Evolutionary conservation across 768 basidiomycete genomes (phyloP), one percentile per base, ranked within the genome.

Genomic region (Tephrocybe sp.): DNA sequence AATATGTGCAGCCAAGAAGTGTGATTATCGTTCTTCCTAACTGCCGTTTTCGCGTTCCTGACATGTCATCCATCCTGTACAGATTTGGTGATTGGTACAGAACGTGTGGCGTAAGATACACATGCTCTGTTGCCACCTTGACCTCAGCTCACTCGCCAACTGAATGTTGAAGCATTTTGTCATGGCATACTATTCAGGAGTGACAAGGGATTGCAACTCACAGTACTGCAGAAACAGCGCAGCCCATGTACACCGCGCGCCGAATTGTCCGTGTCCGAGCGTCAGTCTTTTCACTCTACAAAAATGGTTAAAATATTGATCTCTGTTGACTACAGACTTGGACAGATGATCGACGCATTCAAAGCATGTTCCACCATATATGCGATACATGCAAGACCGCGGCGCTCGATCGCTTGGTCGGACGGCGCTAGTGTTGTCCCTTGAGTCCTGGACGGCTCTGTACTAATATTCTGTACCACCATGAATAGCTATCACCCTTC

Each of bases 361-460:
- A 76, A 51, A 89, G 81, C 63, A 71, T 87, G 65, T 84, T 88
- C 58, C 84, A 85, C 58, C 75, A 76, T 51, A 71, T 77, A 49
- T 87, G 85, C 68, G 85, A 84, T 4, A 55, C 42, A 1, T 87
- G 85, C 69, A 73, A 70, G 54, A 62, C 53, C 13, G 67, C 68
- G 30, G 71, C 71, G 54, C 64, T 68, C 42, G 67, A 60, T 48
- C 69, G 57, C 19, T 39, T 58, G 22, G 54, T 54, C 20, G 33
- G 53, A 36, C 54, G 57, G 33, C 17, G 52, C 16, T 57, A 45
- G 42, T 23, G 32, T 34, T 38, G 12, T 30, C 30, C 14, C 17
- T 33, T 36, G 10, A 45, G 20, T 19, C n/a, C 17, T 49, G 33
- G 6, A 16, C 22, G n/a, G 31, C 3, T 14, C 17, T 39, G 16